Evolutionary conservation across 192 early-diverging fungal species (phyloP), one percentile per base, ranked within the genome.

Genomic region (Dissophora globulifera): DNA sequence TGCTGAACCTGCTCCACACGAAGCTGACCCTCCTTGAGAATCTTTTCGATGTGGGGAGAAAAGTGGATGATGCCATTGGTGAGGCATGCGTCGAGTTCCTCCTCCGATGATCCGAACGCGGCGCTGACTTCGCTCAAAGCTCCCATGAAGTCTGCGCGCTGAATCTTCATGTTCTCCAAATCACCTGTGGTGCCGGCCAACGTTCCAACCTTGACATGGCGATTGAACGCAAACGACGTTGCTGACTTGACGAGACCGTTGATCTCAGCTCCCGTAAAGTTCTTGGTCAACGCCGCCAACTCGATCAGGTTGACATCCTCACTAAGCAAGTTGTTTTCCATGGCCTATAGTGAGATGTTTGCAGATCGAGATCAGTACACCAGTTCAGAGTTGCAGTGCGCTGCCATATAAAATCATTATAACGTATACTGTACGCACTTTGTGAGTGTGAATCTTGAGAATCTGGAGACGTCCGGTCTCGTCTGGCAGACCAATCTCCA

Each of bases 251-350:
- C 91, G 16, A 99, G 72, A 79, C 94, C 94, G 19, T 93, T 90
- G 67, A 99, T 96, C 80, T 99, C 97, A 31, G 97, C 97, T 70
- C 97, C 97, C 70, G 90, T 94, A 78, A 92, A 99, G 87, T 99
- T 99, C 80, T 96, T 97, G 20, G 95, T 96, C 76, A 93, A 66
- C 0, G 81, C 80, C 2, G 96, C 95, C 62, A 99, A 81, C 79
- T 98, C 95, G 6, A 70, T 62, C 43, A 99, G 72, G 58, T 92
- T 81, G 26, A 99, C 97, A 78, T 96, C 95, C 4, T 41, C 12
- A 27, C 85, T 95, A 40, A 98, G 71, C 17, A 98, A 81, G 54
- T 90, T 82, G 81, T 94, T 93, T 45, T 91, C 62, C 30, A 85
- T 83, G 86, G 96, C 96, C 88, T 93, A 59, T 35, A 5, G 9